Evolutionary conservation across 2,329 filamentous ascomycete genomes (phyloP), one percentile per base, ranked within the genome.

Genomic region (Cryphonectria japonica): DNA sequence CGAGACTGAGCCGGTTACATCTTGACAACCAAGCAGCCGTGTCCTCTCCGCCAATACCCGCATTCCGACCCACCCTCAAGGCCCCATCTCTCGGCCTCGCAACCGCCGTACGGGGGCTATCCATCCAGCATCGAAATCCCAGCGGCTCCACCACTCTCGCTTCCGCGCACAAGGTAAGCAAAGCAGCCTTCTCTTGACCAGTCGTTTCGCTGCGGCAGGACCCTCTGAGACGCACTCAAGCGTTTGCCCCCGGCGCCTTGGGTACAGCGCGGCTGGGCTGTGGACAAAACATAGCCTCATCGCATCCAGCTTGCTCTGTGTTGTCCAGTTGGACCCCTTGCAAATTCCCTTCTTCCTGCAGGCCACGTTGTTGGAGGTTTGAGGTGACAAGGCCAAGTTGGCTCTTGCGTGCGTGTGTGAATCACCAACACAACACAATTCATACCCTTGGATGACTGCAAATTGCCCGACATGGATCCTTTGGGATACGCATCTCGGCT

Each of bases 1-100:
- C 69, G 66, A 66, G 66, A 66, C 62, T 68, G 69, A 66, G 66
- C 62, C 69, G 32, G 69, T 69, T 72, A 64, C 71, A 72, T 63
- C 62, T 41, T 66, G 32, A 6, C 54, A 46, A 57, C 57, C 64
- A 62, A 66, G 68, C 71, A 37, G 32, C 66, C 57, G 69, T 62
- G 70, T 67, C 60, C 61, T 61, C 57, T 57, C 60, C 50, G 60
- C 65, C 66, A 64, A 60, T 66, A 69, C 67, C 67, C 52, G 60
- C 22, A 63, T 16, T 26, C 13, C 60, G 7, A 39, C n/a, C 22
- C 39, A 43, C 66, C 64, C 62, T 62, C 60, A 62, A 46, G 68
- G 32, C 34, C 32, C 69, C 68, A 69, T 57, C 41, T 29, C 39
- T 37, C 60, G 52, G 52, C 63, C 34, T 62, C 43, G 66, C 46